Conservation (phyloP, 2,329 filamentous ascomycete species). For the Fusarium compactum region DNA sequence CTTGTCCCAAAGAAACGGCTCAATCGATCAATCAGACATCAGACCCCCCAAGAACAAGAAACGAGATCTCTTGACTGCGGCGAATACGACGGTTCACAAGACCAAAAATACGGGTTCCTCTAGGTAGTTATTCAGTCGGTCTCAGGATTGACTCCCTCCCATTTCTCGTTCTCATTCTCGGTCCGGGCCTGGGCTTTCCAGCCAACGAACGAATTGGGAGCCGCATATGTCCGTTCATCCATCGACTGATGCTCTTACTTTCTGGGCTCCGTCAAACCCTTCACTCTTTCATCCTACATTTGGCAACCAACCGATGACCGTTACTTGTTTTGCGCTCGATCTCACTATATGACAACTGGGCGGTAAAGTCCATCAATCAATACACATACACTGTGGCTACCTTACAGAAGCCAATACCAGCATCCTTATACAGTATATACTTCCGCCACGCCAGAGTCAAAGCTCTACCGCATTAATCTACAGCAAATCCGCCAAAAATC, state of each 20-base stretch:
- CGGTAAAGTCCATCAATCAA: neutral
- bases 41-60: slow-evolving; percentile 1
- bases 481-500: slow-evolving; percentile 34
- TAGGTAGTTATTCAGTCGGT: slow-evolving; percentile 11
- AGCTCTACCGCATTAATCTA: slow-evolving; percentile 41
- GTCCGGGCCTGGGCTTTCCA: slow-evolving; percentile 39
- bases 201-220: slow-evolving; percentile 47
- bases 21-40: slow-evolving; percentile 24
- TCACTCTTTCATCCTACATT: slow-evolving; percentile 42
- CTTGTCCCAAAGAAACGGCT: slow-evolving; percentile 15
- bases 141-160: slow-evolving; percentile 38
- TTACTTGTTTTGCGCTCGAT: slow-evolving; percentile 30
- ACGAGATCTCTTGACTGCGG: slow-evolving; percentile 31
- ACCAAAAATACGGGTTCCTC: slow-evolving; percentile 21
- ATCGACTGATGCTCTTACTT: slow-evolving; percentile 44
- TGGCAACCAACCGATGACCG: slow-evolving; percentile 27
- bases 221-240: slow-evolving; percentile 45
- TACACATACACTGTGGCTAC: slow-evolving; percentile 21
- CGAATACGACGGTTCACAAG: slow-evolving; percentile 41
- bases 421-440: slow-evolving; percentile 2
- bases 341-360: slow-evolving; percentile 18
- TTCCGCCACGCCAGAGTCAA: slow-evolving; percentile 35
- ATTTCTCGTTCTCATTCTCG: slow-evolving; percentile 20
- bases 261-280: slow-evolving; percentile 43
- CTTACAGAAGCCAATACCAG: slow-evolving; percentile 6